These are phyloP conservation scores for Fusarium sp. DNA, from an alignment of 2,329 filamentous ascomycete species.

Conservation along the genomic window DNA sequence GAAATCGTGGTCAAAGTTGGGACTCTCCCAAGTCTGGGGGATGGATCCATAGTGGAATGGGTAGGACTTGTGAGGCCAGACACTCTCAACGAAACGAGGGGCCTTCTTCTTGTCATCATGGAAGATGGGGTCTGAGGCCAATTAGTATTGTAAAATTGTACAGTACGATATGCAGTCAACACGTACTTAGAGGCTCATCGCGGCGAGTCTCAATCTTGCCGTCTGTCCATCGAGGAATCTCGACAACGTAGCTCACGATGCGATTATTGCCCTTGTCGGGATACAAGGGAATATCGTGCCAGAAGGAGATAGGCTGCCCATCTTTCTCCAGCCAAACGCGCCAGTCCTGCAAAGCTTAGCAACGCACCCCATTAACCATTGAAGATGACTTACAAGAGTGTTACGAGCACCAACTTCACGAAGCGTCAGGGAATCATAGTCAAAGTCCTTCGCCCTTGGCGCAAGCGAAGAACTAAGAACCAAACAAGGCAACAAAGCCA, in stretches of 20 bases:
- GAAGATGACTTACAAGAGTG: constrained; percentile 43
- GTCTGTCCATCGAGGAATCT: constrained; percentile 54
- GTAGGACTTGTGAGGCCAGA: constrained; percentile 56
- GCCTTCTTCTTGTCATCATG: constrained; percentile 51
- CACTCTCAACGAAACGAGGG: constrained; percentile 52
- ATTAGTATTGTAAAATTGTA: neutral
- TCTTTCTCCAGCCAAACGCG: constrained; percentile 52
- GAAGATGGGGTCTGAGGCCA: constrained; percentile 49
- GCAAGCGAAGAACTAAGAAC: constrained; percentile 20
- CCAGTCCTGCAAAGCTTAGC: constrained; percentile 47
- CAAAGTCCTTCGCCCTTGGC: constrained; percentile 32
- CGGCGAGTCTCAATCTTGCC: constrained; percentile 53
- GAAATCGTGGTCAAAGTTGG: constrained; percentile 51
- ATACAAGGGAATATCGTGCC: constrained; percentile 54
- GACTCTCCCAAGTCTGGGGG: constrained; percentile 56
- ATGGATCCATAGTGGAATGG: constrained; percentile 56
- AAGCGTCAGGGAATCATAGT: constrained; percentile 43
- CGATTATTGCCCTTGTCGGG: constrained; percentile 46
- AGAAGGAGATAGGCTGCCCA: constrained; percentile 52
- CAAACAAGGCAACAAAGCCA: constrained; percentile 34
- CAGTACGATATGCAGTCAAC: accelerated
- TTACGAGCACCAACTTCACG: constrained; percentile 51
- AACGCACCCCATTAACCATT: accelerated
- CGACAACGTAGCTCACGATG: constrained; percentile 52
- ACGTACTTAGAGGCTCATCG: constrained; percentile 50